These are phyloP conservation scores for Raffaelea albimanens DNA, from an alignment of 2,329 filamentous ascomycete genomes.

Conservation along the genomic window DNA sequence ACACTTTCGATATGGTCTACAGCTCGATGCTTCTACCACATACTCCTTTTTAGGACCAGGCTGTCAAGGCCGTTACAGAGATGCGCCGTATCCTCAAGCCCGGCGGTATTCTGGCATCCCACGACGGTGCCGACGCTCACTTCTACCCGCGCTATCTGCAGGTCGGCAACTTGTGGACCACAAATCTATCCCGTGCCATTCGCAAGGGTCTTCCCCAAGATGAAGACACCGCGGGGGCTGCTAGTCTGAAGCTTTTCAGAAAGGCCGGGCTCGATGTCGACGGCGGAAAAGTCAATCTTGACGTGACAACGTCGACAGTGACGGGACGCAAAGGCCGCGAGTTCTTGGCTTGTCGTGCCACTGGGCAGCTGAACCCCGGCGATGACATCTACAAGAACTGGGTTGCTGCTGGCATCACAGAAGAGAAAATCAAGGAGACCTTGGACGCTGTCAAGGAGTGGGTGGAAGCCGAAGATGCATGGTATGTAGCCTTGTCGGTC, in stretches of 20 bases:
- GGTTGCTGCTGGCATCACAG: slow-evolving; percentile 23
- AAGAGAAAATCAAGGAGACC: slow-evolving; percentile 25
- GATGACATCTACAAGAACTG: slow-evolving; percentile 25
- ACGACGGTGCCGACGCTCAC: slow-evolving; percentile 19
- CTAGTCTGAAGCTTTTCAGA: slow-evolving; percentile 22
- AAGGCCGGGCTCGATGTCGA: slow-evolving; percentile 19
- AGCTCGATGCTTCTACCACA: slow-evolving; percentile 33
- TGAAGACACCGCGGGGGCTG: slow-evolving; percentile 6
- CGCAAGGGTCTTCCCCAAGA: slow-evolving; percentile 8
- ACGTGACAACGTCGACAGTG: slow-evolving; percentile 20
- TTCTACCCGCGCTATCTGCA: slow-evolving; percentile 20
- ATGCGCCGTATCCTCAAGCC: slow-evolving; percentile 32
- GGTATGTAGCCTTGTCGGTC: slow-evolving; percentile 23
- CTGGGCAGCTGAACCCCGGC: slow-evolving; percentile 18
- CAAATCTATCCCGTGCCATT: slow-evolving; percentile 15
- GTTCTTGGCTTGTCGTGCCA: slow-evolving; percentile 18
- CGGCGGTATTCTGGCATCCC: slow-evolving; percentile 29
- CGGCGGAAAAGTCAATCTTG: slow-evolving; percentile 18
- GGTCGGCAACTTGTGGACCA: slow-evolving; percentile 19
- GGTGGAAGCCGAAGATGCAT: slow-evolving; percentile 27
- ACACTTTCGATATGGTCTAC: slow-evolving; percentile 32
- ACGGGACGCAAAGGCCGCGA: slow-evolving; percentile 17
- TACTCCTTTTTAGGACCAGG: slow-evolving; percentile 21
- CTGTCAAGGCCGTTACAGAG: slow-evolving; percentile 24
- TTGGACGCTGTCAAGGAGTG: slow-evolving; percentile 20